Base-by-base conservation (phyloP, 2,329 filamentous ascomycete genomes). In the Cylindrodendrum hubeiense region DNA sequence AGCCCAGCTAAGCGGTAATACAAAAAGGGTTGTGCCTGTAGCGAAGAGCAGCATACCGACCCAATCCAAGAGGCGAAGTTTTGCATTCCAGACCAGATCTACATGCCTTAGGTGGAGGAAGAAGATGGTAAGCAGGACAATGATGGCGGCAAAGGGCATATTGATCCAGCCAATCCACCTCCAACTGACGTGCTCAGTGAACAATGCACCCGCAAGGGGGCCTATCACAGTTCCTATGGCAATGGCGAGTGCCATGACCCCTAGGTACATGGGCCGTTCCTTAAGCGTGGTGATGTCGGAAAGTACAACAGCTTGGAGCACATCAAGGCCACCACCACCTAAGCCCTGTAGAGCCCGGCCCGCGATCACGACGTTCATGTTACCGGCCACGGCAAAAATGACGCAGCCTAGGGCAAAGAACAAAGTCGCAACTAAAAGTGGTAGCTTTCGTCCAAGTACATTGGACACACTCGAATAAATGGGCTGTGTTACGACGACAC, bases 401-500 rank as follows among this genome's bases (percentile, higher is more conserved):
- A 83, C 67, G 8, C 78, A 85, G 43, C 83, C 84, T 19, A 81
- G 78, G 37, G 70, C 58, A 67, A 82, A 82, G 12, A 82, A 58
- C 17, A 75, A 37, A 10, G 71, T 69, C 30, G 72, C 69, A 19
- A 71, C 62, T 56, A 78, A 77, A 46, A 81, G 63, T 3, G 53
- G 49, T 10, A 39, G 30, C 59, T 80, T 80, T 9, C 79, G 73
- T 3, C 79, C 79, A 43, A 80, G 74, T 10, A 77, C 76, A 57
- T 75, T 74, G 53, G 77, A 80, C 7, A 80, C 60, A 1, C 73
- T 74, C 9, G 79, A 75, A 21, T 80, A 70, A 5, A 77, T 74
- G 6, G 87, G 88, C 71, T 89, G 85, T 49, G 87, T 84, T 26
- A 89, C 85, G 4, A 90, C 89, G 59, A 87, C 88, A 6, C 89